phyloP scores from a whole-genome alignment of 176 grass and related monocot genomes.

The Avena sativa region DNA sequence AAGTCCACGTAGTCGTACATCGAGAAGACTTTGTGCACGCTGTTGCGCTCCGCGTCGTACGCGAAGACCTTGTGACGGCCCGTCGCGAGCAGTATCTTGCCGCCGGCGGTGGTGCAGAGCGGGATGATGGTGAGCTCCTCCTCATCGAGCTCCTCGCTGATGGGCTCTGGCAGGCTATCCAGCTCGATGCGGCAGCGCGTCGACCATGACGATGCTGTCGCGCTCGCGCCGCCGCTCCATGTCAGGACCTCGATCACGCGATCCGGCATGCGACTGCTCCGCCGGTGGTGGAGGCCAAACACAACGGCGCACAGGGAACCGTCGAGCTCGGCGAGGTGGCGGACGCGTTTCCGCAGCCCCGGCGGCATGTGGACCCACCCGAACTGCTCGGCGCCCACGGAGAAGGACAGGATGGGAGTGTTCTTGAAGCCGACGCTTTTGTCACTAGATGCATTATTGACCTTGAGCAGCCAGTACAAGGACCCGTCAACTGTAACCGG shows the following conservation, averaged over 20 bases:
- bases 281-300: neutral
- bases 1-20: neutral
- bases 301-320: constrained; percentile 19
- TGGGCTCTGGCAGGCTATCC: neutral
- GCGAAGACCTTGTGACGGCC: constrained; percentile 20
- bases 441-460: too few species aligned
- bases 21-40: neutral
- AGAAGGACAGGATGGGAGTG: constrained; percentile 34
- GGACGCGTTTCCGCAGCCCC: neutral
- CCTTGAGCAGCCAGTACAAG: constrained; percentile 22
- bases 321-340: constrained; percentile 24
- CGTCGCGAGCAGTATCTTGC: constrained; percentile 26
- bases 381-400: constrained; percentile 17
- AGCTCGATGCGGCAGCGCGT: constrained; percentile 12
- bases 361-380: constrained; percentile 9
- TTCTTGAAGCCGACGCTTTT: neutral
- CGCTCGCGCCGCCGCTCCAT: neutral
- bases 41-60: neutral
- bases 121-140: neutral
- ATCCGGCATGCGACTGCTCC: neutral
- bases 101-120: constrained; percentile 24
- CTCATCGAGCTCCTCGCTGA: constrained; percentile 21
- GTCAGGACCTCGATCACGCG: constrained; percentile 3
- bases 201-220: neutral
- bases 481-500: constrained; percentile 9